These are phyloP conservation scores for Aureobasidium melanogenum DNA, from an alignment of 2,329 filamentous ascomycete species.

Conservation along the genomic window DNA sequence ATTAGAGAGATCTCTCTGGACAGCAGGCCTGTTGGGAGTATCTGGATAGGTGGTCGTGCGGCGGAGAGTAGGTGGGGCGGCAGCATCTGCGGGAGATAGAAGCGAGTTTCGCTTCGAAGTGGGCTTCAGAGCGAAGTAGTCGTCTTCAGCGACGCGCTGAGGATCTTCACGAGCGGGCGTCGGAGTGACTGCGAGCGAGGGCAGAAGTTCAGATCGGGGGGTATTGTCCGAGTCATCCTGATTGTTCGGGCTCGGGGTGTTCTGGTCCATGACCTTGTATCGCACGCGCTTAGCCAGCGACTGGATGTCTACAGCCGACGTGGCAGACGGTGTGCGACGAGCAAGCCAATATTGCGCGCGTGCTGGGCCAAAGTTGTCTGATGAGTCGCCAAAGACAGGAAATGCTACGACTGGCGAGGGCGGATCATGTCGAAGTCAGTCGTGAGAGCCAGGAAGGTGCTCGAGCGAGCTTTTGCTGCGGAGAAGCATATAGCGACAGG, in stretches of 20 bases:
- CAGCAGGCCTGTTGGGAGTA: slow-evolving; percentile 23
- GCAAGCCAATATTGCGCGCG: slow-evolving; percentile 7
- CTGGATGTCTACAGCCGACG: not conserved
- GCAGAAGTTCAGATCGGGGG: slow-evolving; percentile 32
- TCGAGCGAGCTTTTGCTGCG: slow-evolving; percentile 3
- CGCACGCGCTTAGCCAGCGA: slow-evolving; percentile 9
- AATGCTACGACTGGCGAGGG: slow-evolving; percentile 5
- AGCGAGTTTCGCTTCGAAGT: not conserved
- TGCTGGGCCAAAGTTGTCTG: not conserved
- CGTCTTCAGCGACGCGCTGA: slow-evolving; percentile 15
- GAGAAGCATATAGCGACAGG: slow-evolving; percentile 1
- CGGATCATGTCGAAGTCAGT: slow-evolving; percentile 12
- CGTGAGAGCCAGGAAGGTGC: slow-evolving; percentile 7
- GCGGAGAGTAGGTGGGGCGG: not conserved
- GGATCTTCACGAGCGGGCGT: slow-evolving; percentile 7
- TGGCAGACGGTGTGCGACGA: not conserved
- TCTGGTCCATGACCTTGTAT: slow-evolving; percentile 8
- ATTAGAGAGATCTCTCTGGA: slow-evolving; percentile 33
- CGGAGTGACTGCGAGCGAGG: slow-evolving; percentile 21
- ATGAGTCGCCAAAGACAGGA: not conserved
- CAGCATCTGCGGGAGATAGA: not conserved
- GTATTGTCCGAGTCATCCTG: slow-evolving; percentile 28
- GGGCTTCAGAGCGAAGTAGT: slow-evolving; percentile 18
- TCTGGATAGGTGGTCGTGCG: slow-evolving; percentile 7
- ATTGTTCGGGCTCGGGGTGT: not conserved